Percentiles rank a stretch among this genome's conserved stretches.
Evolutionary conservation across 2,329 filamentous ascomycete genomes (phyloP).

Genomic region (Xylariales sp.): DNA sequence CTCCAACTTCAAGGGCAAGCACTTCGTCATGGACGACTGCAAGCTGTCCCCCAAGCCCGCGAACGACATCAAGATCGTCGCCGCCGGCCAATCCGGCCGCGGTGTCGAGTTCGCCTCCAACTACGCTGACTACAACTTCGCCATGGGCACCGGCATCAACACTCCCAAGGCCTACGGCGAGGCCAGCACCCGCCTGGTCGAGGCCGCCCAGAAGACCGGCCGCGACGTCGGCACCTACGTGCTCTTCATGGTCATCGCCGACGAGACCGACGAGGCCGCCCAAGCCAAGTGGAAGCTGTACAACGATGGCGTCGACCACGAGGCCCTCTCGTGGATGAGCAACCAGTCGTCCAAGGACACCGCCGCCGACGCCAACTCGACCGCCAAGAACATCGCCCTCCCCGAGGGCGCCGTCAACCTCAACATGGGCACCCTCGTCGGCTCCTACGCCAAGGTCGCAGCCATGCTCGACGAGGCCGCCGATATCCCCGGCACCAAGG

Average conservation of each 20-base stretch:
- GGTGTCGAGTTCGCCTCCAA: constrained; percentile 26
- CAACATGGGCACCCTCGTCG: constrained; percentile 24
- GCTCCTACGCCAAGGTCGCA: constrained; percentile 22
- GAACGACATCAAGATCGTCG: constrained; percentile 22
- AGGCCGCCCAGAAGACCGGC: constrained; percentile 19
- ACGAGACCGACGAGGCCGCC: constrained; percentile 23
- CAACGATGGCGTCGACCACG: constrained; percentile 23
- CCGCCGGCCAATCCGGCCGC: constrained; percentile 25
- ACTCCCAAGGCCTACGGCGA: constrained; percentile 20
- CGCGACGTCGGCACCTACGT: constrained; percentile 28
- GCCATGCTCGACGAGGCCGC: constrained; percentile 26
- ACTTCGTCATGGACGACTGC: constrained; percentile 29
- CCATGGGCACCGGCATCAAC: constrained; percentile 24
- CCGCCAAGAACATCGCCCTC: constrained; percentile 18
- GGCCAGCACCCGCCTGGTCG: constrained; percentile 21
- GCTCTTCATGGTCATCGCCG: constrained; percentile 27
- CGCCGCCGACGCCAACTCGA: constrained; percentile 23
- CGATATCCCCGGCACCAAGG: constrained; percentile 23
- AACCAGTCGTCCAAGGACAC: constrained; percentile 24
- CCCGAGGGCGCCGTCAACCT: constrained; percentile 26
- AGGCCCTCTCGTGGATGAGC: constrained; percentile 26
- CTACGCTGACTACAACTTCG: constrained; percentile 27
- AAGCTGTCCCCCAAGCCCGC: constrained; percentile 20
- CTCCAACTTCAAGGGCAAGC: constrained; percentile 25
- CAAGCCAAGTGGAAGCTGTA: constrained; percentile 26